Evolutionary conservation across 805 yeast genomes (phyloP), one percentile per base, ranked within the genome.

Genomic region (Wickerhamiella cacticola): DNA sequence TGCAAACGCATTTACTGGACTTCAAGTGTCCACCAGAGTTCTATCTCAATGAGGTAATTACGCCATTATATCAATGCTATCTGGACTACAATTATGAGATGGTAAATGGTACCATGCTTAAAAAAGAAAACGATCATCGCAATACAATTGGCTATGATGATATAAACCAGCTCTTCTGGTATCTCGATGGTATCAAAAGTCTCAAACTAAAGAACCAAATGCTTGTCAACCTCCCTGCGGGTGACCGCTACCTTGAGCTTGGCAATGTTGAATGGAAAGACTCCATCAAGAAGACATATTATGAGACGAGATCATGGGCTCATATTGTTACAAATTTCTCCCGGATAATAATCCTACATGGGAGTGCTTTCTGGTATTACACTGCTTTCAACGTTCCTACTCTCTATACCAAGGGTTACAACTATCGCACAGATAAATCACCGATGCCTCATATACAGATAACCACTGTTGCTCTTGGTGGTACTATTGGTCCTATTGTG

Each of bases 151-250:
- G 96, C 0, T 86, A 86, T 62, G 96, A 86, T 65, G 96, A 86
- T 62, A 78, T 86, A 62, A 86, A 86, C 59, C 95, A 86, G 58
- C 67, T 82, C 33, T 86, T 86, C 59, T 86, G 96, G 96, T 78
- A 81, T 55, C 70, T 77, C 2, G 73, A 76, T 52, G 86, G 92
- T 0, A 67, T 86, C 46, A 76, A 76, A 52, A 70, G 71, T 45
- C 70, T 86, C 16, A 63, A 65, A 1, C 59, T 81, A 26, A 68
- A 72, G 6, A 69, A 69, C 41, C 59, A 61, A 3, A 22, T 19
- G 22, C 63, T 83, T 21, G 73, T 83, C 63, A 76, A 74, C 50
- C 59, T 74, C 28, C 74, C 76, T 2, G 68, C 76, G 0, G 60
- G 66, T 18, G 77, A 79, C 48, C 68, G 95, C 52, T 84, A 76